Percentiles rank a stretch among this genome's conserved stretches.
Conservation (phyloP, 2,329 filamentous ascomycete genomes). For the Myriosclerotinia duriaeana region DNA sequence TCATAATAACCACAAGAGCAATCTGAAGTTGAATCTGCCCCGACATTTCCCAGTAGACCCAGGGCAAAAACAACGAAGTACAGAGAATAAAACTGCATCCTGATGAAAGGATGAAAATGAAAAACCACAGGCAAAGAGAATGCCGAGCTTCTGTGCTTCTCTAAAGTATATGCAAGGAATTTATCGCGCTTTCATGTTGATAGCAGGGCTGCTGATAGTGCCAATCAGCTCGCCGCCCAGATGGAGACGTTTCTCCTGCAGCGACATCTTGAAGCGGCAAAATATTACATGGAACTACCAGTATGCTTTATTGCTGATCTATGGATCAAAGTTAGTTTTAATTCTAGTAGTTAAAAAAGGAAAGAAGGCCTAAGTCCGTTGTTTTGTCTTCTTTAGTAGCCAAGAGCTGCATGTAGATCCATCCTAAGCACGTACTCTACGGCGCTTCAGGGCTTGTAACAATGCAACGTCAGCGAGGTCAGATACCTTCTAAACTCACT, state of each 20-base stretch:
- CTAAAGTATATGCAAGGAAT: conserved; percentile 7
- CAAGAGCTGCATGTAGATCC: not conserved
- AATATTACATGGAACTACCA: conserved; percentile 6
- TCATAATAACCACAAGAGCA: conserved; percentile 51
- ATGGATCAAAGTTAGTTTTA: conserved; percentile 11
- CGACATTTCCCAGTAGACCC: not conserved
- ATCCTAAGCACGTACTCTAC: not conserved
- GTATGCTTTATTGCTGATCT: conserved; percentile 14
- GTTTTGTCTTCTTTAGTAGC: not conserved
- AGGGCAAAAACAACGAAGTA: not conserved
- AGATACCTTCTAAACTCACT: no score
- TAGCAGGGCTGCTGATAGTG: not conserved
- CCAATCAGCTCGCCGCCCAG: not conserved
- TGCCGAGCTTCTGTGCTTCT: not conserved
- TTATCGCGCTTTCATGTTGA: conserved; percentile 4
- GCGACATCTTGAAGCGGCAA: not conserved
- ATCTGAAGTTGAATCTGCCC: conserved; percentile 29
- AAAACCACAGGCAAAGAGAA: not conserved
- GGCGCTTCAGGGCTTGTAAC: not conserved
- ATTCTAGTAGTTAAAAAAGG: not conserved
- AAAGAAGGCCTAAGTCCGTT: not conserved
- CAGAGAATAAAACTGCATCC: not conserved
- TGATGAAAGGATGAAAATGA: conserved; percentile 1
- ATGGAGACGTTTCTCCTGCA: conserved; percentile 1
- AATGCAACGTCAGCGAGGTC: no score